Conservation (phyloP, 2,329 filamentous ascomycete genomes). For the Pseudocercospora cruenta region DNA sequence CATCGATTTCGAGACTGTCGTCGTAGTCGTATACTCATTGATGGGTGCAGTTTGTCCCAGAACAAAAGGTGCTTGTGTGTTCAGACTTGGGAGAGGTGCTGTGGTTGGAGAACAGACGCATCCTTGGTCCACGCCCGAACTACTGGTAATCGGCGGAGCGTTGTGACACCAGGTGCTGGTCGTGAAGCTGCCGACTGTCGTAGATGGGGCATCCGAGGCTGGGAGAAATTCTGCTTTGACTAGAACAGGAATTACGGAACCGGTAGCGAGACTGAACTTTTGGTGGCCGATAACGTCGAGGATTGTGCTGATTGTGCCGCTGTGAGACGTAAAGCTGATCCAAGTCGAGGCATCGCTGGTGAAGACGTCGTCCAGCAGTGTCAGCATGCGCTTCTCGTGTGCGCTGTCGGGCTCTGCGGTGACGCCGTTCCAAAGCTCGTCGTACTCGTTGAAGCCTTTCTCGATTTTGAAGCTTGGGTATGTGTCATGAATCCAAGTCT, state of each 20-base stretch:
- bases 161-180: slow-evolving; percentile 41
- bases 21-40: slow-evolving; percentile 28
- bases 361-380: slow-evolving; percentile 62
- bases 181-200: slow-evolving; percentile 37
- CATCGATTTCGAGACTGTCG: slow-evolving; percentile 12
- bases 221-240: slow-evolving; percentile 60
- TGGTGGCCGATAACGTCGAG: slow-evolving; percentile 63
- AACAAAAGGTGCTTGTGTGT: slow-evolving; percentile 23
- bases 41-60: slow-evolving; percentile 28
- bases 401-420: slow-evolving; percentile 56
- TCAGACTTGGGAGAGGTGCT: slow-evolving; percentile 22
- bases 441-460: slow-evolving; percentile 61
- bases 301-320: slow-evolving; percentile 59
- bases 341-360: slow-evolving; percentile 56
- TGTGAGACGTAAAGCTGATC: slow-evolving; percentile 64
- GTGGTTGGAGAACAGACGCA: slow-evolving; percentile 36
- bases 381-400: slow-evolving; percentile 56
- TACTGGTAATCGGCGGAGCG: slow-evolving; percentile 38
- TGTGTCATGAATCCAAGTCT: slow-evolving; percentile 55
- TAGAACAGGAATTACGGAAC: slow-evolving; percentile 69
- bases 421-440: slow-evolving; percentile 57
- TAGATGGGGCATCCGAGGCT: slow-evolving; percentile 38
- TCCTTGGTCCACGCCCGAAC: slow-evolving; percentile 29
- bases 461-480: slow-evolving; percentile 64
- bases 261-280: slow-evolving; percentile 66